A percentile compares a stretch with the other conserved stretches of the same genome.
Conservation (phyloP, 148 eudicot genomes). For the Gaultheria prostrata region DNA sequence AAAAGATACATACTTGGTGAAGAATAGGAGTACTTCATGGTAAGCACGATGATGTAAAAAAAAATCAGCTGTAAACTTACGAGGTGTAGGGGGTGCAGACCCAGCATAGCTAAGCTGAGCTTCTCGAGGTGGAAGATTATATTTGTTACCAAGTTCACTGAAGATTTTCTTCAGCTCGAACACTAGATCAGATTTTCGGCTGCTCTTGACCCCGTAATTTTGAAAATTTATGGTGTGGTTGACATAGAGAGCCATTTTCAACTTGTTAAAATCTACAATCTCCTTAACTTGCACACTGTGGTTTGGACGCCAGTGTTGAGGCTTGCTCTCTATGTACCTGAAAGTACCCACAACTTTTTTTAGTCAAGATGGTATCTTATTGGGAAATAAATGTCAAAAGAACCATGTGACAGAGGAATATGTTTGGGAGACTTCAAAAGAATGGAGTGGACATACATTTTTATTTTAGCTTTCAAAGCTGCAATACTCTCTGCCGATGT, state of each 20-base stretch:
- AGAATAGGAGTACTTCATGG: not conserved
- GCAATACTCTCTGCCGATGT: slow-evolving; percentile 67
- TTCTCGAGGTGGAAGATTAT: slow-evolving; percentile 71
- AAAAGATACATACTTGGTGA: not conserved
- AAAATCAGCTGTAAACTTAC: not conserved
- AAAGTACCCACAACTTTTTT: not conserved
- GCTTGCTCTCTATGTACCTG: slow-evolving; percentile 84
- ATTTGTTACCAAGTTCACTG: slow-evolving; percentile 55
- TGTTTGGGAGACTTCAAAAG: not conserved
- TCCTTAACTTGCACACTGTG: slow-evolving; percentile 68
- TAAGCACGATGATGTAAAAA: slow-evolving; percentile 5
- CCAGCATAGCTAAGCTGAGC: slow-evolving; percentile 45
- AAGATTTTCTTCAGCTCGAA: slow-evolving; percentile 72
- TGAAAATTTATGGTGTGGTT: slow-evolving; percentile 84
- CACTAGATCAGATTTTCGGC: slow-evolving; percentile 60
- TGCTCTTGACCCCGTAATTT: slow-evolving; percentile 47
- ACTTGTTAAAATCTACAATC: slow-evolving; percentile 64
- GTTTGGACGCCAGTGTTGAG: slow-evolving; percentile 66
- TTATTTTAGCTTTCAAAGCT: slow-evolving; percentile 56
- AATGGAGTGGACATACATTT: slow-evolving; percentile 33
- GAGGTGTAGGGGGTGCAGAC: slow-evolving; percentile 28
- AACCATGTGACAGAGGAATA: not conserved
- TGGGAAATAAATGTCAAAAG: not conserved
- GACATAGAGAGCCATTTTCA: slow-evolving; percentile 62
- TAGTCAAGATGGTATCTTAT: not conserved